A percentile compares a stretch with the other conserved stretches of the same genome.
phyloP scores from a whole-genome alignment of 225 moss, liverwort and hornwort genomes.

The Ulota crispa region DNA sequence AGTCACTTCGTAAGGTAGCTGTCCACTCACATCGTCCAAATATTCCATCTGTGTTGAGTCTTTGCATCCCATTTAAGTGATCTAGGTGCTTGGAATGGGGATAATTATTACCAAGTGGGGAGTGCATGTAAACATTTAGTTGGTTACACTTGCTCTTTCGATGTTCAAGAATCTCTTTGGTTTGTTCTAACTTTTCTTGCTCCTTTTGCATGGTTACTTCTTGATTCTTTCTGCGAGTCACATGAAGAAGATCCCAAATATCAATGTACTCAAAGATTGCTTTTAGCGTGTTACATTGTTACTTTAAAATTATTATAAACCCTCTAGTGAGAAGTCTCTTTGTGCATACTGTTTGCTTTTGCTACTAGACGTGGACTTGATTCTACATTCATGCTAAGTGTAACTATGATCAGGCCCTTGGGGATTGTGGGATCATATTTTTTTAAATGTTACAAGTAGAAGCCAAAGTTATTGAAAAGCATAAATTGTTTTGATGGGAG shows the following conservation, averaged over 20 bases:
- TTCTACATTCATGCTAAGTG: not conserved
- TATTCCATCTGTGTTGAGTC: constrained; percentile 7
- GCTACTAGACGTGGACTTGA: not conserved
- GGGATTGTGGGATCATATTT: not conserved
- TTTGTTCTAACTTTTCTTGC: constrained; percentile 44
- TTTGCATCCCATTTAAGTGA: constrained; percentile 21
- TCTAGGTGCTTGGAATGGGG: constrained; percentile 27
- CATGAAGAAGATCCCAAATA: not conserved
- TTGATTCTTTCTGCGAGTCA: constrained; percentile 49
- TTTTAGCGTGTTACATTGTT: not conserved
- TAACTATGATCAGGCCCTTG: not conserved
- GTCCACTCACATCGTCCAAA: constrained; percentile 46
- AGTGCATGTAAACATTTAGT: constrained; percentile 48
- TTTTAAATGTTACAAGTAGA: not conserved
- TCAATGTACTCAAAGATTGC: not conserved
- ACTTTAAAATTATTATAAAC: not conserved
- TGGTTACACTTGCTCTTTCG: constrained; percentile 51
- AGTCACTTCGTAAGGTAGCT: constrained; percentile 41
- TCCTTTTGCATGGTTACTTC: constrained; percentile 52
- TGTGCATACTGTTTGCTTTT: not conserved
- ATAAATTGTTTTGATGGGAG: not conserved
- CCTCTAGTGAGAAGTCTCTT: not conserved
- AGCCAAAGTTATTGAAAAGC: not conserved
- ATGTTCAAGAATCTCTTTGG: constrained; percentile 50
- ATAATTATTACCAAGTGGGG: constrained; percentile 22